These are phyloP conservation scores for Phytophthora pluvialis DNA, from an alignment of 352 stramenopile species.

Conservation along the genomic window DNA sequence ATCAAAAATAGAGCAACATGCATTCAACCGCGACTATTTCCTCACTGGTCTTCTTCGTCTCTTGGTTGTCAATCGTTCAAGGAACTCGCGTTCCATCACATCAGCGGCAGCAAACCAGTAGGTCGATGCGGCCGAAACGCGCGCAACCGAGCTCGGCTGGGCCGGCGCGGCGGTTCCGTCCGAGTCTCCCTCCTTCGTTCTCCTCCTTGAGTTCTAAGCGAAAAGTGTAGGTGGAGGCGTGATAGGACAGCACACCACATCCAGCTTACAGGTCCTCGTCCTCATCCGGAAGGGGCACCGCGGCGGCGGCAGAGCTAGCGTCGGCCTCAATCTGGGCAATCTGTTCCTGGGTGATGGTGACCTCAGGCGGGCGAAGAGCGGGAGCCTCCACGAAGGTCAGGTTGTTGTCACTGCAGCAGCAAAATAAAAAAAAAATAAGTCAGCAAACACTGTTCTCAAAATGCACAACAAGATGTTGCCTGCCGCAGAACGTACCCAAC, in stretches of 20 bases:
- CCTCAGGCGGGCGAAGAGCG: conserved; percentile 96
- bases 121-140: conserved; percentile 20
- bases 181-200: conserved; percentile 29
- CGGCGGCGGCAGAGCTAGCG: conserved; percentile 88
- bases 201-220: conserved; percentile 41
- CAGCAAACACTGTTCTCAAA: not conserved
- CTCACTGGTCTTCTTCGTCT: conserved; percentile 41
- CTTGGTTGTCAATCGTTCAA: conserved; percentile 37
- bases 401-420: conserved; percentile 91
- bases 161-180: conserved; percentile 10
- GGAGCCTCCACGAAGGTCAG: conserved; percentile 98
- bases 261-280: conserved; percentile 96
- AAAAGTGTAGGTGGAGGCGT: conserved; percentile 44
- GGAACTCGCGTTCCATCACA: conserved; percentile 39
- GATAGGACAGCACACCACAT: conserved; percentile 40
- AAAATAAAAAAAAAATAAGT: conserved; percentile 16
- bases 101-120: conserved; percentile 39
- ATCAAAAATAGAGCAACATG: conserved; percentile 55
- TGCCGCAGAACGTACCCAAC: conserved; percentile 74
- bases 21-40: conserved; percentile 50
- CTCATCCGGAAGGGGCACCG: conserved; percentile 96
- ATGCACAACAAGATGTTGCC: not conserved
- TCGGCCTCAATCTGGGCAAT: conserved; percentile 94
- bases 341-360: conserved; percentile 94
- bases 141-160: conserved; percentile 9